Evolutionary conservation across 768 basidiomycete genomes (phyloP), one percentile per base, ranked within the genome.

Genomic region (Lactifluus piperatus): DNA sequence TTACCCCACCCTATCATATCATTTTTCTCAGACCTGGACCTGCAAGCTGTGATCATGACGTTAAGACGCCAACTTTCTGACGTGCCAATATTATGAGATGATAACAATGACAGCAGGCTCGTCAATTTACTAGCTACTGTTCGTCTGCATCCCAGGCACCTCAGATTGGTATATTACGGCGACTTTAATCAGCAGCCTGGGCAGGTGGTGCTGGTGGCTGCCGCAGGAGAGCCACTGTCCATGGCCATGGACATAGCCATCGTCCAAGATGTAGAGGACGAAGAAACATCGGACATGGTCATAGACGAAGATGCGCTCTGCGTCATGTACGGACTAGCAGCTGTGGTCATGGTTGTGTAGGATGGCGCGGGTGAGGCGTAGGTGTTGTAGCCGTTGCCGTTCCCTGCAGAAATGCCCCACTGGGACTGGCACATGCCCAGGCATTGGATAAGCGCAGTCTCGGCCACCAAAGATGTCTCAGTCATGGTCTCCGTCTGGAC

Each of bases 391-490:
- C 32, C 57, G 72, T 79, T 73, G 73, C 72, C 76, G 73, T 81
- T 84, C 9, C 81, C 81, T 18, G 72, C 51, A 8, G 67, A 76
- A 67, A 85, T 69, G 58, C 74, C 75, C 76, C 79, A 84, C 58
- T 68, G 66, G 34, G 76, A 79, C 74, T 85, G 82, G 79, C 84
- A 86, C 78, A 72, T 69, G 66, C 74, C 73, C 56, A 85, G 72
- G 69, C 83, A 85, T 50, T 78, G 69, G 49, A 78, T 73, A 50
- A 86, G 78, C 54, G 71, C 77, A 48, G 81, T 82, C 65, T 78
- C 74, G 39, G 71, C 60, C 24, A 79, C 80, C 26, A 75, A 69
- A 64, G 77, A 70, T n/a, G 75, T 77, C 48, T 72, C 67, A 7
- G 76, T 76, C 53, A 74, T 72, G 10, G 79, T 82, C 26, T 76